Evolutionary conservation across 495 filamentous ascomycete species (phyloP), one percentile per base, ranked within the genome.

Genomic region (Annulohypoxylon maeteangense): DNA sequence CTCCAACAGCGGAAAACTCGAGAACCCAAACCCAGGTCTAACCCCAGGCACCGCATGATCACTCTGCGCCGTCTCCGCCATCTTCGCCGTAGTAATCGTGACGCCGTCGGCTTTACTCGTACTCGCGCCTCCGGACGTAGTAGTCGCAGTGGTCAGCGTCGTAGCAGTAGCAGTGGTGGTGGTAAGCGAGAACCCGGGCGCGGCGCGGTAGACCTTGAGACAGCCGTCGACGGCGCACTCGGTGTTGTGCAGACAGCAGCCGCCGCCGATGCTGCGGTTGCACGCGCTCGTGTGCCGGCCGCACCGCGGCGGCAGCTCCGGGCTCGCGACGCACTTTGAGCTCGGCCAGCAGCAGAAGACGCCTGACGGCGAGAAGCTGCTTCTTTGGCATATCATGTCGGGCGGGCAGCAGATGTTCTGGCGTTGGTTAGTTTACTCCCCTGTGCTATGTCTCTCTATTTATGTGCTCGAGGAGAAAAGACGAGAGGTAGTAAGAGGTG

Each of bases 391-490:
- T 40, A 44, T 20, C 50, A 59, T 66, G 29, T 56, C 61, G n/a
- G 5, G 18, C 40, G 66, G 65, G 40, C 70, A 74, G 70, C 70
- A 74, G 8, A 74, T 62, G 16, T 68, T 69, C 70, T 73, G 12
- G 36, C 1, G 11, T 12, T 40, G 12, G 36, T 40, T 14, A 40
- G 36, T 40, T 14, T 40, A 14, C 34, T 12, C 1, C 7, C n/a
- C n/a, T n/a, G n/a, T n/a, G n/a, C n/a, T n/a, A n/a, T n/a, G n/a
- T n/a, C n/a, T n/a, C n/a, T n/a, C n/a, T n/a, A n/a, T n/a, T n/a
- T n/a, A n/a, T n/a, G n/a, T n/a, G n/a, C n/a, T n/a, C n/a, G n/a
- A n/a, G n/a, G n/a, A n/a, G n/a, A n/a, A n/a, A n/a, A n/a, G n/a
- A n/a, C n/a, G n/a, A n/a, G n/a, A n/a, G n/a, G n/a, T n/a, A n/a